Evolutionary conservation across 768 basidiomycete genomes (phyloP), one percentile per base, ranked within the genome.

Genomic region (Xerocomus spinulosus): DNA sequence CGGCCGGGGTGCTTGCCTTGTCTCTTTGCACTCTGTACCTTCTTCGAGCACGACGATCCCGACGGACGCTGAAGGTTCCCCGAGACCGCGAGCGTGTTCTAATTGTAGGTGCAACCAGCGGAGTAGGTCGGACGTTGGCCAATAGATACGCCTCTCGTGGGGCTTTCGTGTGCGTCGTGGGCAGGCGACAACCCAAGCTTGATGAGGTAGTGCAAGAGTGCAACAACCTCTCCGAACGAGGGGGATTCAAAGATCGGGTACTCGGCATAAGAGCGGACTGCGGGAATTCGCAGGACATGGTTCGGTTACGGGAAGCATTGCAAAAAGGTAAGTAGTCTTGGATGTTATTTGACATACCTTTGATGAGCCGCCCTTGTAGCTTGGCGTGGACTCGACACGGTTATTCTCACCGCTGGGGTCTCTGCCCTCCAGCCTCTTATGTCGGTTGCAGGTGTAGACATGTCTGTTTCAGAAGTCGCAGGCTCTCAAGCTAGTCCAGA

Each of bases 361-460:
- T 20, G 59, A 34, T 3, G 18, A 5, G 40, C 10, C 26, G 10
- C 10, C 4, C 29, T 18, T 38, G 14, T 9, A 94, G 92, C 73
- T 54, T 93, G 91, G 90, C 70, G 69, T 2, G 88, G 91, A 14
- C 55, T 94, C 2, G 92, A 95, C 64, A 95, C 92, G 0, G 61
- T 95, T 5, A 69, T 92, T 25, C 79, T 95, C 29, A 77, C 80
- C 26, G 91, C 92, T 3, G 93, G 93, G 4, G 87, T 93, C 0
- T 89, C 89, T 1, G 83, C 91, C 10, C 72, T 92, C 3, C 81
- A 78, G 44, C 86, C 92, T 0, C 69, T 95, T 21, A 72, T 93
- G 64, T 76, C 79, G 3, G 67, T 90, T 9, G 84, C 87, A 14
- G 85, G 83, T 2, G 70, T 79, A 0, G 68, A 77, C 40, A 57